Evolutionary conservation across 2,329 filamentous ascomycete genomes (phyloP).

Genomic region (Fusarium sororula): DNA sequence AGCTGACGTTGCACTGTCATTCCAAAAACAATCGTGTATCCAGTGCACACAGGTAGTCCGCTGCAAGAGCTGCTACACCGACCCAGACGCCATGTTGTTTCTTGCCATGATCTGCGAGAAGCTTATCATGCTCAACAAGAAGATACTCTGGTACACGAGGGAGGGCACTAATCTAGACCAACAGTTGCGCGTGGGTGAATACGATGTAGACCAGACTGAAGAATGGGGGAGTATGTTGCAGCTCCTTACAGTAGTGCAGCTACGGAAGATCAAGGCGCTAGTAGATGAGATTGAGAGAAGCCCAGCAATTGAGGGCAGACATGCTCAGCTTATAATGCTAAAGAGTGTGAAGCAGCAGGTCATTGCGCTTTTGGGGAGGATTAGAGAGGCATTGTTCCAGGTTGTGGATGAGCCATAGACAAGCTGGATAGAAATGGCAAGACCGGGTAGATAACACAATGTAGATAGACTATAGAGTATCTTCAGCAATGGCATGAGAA

Average conservation of each 20-base stretch:
- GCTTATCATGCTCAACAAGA: background rate
- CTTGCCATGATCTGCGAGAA: background rate
- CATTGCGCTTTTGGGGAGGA: background rate
- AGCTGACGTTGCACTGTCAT: background rate
- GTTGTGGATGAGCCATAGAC: background rate
- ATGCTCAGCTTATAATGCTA: background rate
- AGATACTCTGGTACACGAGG: background rate
- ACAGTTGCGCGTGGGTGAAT: background rate
- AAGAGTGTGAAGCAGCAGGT: background rate
- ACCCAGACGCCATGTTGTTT: background rate
- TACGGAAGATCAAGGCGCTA: background rate
- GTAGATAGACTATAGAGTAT: background rate
- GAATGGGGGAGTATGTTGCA: background rate
- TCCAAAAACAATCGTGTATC: background rate
- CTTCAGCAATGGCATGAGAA: fast-evolving
- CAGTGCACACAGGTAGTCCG: background rate
- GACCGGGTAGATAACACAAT: background rate
- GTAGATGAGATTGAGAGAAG: background rate
- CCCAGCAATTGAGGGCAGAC: background rate
- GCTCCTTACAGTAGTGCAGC: background rate
- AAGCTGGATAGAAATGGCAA: background rate
- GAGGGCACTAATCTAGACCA: background rate
- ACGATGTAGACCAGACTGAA: background rate
- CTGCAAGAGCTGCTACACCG: background rate
- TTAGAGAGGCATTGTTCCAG: background rate